Conservation (phyloP, 768 basidiomycete genomes). For the Xerocomellus chrysenteron region DNA sequence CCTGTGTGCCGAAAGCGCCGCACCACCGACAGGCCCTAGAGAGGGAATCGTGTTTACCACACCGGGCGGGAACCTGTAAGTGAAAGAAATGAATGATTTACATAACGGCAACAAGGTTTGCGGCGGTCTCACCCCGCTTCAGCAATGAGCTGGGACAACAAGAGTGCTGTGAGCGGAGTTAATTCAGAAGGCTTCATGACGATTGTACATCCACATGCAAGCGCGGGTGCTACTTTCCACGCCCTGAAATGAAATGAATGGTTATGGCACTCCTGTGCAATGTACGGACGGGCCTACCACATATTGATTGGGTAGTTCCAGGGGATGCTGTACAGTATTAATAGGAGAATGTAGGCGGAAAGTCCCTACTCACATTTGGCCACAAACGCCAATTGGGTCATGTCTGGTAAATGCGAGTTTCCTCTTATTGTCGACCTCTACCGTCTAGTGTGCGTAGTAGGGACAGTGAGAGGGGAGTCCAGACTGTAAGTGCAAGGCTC, state of each 20-base stretch:
- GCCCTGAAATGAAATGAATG: conserved; percentile 42
- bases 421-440: conserved; percentile 75
- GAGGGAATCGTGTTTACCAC: conserved; percentile 90
- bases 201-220: conserved; percentile 89
- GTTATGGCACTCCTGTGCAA: conserved; percentile 1
- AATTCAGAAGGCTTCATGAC: conserved; percentile 95
- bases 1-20: conserved; percentile 76
- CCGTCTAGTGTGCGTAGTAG: conserved; percentile 43
- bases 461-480: conserved; percentile 1
- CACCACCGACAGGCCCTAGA: conserved; percentile 77
- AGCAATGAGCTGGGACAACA: conserved; percentile 74
- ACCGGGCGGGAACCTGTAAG: conserved; percentile 80
- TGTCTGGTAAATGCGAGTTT: conserved; percentile 86
- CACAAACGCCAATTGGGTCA: conserved; percentile 93
- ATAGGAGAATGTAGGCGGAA: conserved; percentile 8
- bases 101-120: conserved; percentile 10
- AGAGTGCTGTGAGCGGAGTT: conserved; percentile 80
- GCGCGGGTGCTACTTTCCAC: conserved; percentile 93
- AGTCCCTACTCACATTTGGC: conserved; percentile 68
- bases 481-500: conserved; percentile 8
- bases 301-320: conserved; percentile 93
- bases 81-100: conserved; percentile 13
- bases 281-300: conserved; percentile 48
- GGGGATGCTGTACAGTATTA: conserved; percentile 57
- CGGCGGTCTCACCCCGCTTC: conserved; percentile 69